A percentile compares a stretch with the other conserved stretches of the same genome.
Evolutionary conservation across 2,329 filamentous ascomycete species (phyloP).

Genomic region (Microcyclospora tardicrescens): DNA sequence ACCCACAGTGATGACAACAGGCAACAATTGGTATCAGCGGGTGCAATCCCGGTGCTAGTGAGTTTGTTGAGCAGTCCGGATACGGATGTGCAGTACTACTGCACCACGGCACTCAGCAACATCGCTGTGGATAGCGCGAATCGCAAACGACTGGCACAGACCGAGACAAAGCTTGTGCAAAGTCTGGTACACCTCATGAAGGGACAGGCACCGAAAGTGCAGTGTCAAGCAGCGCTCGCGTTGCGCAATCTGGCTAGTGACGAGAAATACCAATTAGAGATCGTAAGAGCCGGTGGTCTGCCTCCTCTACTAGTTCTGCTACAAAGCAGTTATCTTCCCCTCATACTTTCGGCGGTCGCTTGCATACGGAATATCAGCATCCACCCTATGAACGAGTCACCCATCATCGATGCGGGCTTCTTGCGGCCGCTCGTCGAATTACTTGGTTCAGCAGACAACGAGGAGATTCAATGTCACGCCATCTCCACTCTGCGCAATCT

Average conservation of each 20-base stretch:
- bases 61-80: slow-evolving; percentile 85
- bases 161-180: slow-evolving; percentile 81
- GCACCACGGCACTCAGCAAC: slow-evolving; percentile 94
- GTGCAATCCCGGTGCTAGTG: slow-evolving; percentile 94
- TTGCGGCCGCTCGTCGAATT: slow-evolving; percentile 86
- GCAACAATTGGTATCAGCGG: slow-evolving; percentile 91
- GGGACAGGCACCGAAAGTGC: slow-evolving; percentile 90
- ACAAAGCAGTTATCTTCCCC: slow-evolving; percentile 86
- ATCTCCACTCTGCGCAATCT: slow-evolving; percentile 94
- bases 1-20: slow-evolving; percentile 98
- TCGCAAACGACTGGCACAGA: slow-evolving; percentile 78
- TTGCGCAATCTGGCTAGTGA: slow-evolving; percentile 92
- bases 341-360: slow-evolving; percentile 91
- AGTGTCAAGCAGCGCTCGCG: slow-evolving; percentile 90
- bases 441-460: slow-evolving; percentile 88
- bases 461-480: slow-evolving; percentile 97
- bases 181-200: slow-evolving; percentile 95
- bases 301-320: slow-evolving; percentile 75
- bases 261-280: slow-evolving; percentile 97
- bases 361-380: slow-evolving; percentile 99
- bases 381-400: slow-evolving; percentile 92
- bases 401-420: slow-evolving; percentile 96
- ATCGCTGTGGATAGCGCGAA: slow-evolving; percentile 92
- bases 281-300: slow-evolving; percentile 78
- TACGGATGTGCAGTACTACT: slow-evolving; percentile 98